Evolutionary conservation across 805 yeast species (phyloP), one percentile per base, ranked within the genome.

Genomic region (Candida sphagnicola): DNA sequence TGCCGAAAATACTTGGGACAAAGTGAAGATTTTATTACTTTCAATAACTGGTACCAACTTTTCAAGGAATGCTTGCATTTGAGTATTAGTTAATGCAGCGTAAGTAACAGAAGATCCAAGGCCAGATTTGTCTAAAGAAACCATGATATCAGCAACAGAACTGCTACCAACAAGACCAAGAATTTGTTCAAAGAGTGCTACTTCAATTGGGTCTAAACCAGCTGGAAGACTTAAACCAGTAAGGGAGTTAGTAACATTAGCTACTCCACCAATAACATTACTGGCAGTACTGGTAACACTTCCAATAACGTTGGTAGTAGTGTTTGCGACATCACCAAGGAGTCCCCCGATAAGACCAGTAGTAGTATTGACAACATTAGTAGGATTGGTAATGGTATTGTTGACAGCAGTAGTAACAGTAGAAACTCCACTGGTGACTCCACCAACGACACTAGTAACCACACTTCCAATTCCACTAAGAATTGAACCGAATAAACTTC

Each of bases 111-210:
- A 45, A 14, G 43, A 35, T n/a, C 38, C 44, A 18, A 45, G 35
- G n/a, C 48, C 48, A n/a, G 48, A 45, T 37, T 45, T 42, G 5
- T 45, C 35, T 14, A 45, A 23, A 12, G 48, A 42, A 12, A 25
- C 40, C 34, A 40, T 40, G 25, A 45, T 28, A 5, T 37, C 25
- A 32, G 28, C 42, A 5, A 43, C 23, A 33, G 40, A 39, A 16
- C 42, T 24, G n/a, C 32, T 38, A n/a, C 34, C 28, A 31, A 37
- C 37, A 28, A 45, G 31, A 15, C 37, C 23, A 5, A 39, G 30
- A 5, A 45, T 16, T 13, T 40, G 33, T 10, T 34, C 32, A 18
- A 33, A 33, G 17, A 31, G 36, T 8, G 32, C 32, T 14, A 28
- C 38, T 28, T 18, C 18, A 13, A 6, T 19, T 10, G 38, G 16